Percentiles rank a stretch among this genome's conserved stretches.
These are phyloP conservation scores for Herpotrichia juniperi DNA, from an alignment of 2,329 filamentous ascomycete genomes.

Conservation along the genomic window DNA sequence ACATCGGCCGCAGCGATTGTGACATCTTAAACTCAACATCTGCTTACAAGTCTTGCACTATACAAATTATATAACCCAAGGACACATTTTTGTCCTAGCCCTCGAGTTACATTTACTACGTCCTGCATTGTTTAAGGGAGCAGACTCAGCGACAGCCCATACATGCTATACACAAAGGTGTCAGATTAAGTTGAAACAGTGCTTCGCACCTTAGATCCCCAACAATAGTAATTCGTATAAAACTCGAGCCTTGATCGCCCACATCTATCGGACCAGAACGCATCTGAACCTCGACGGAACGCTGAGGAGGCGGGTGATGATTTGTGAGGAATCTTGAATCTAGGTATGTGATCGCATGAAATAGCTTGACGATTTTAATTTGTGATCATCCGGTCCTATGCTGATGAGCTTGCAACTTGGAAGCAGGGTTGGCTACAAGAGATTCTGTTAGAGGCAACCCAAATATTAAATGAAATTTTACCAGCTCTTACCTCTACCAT, in stretches of 20 bases:
- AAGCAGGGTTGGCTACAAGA: too few species aligned
- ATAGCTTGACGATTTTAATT: not conserved
- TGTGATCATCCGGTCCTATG: too few species aligned
- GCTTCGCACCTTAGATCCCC: not conserved
- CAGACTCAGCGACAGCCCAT: not conserved
- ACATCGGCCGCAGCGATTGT: not conserved
- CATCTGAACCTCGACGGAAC: not conserved
- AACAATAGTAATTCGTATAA: not conserved
- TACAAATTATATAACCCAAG: slow-evolving; percentile 2
- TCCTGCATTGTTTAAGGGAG: slow-evolving; percentile 1
- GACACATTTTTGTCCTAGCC: not conserved
- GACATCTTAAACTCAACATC: not conserved
- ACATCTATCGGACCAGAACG: not conserved
- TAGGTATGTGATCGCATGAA: not conserved
- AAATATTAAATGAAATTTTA: too few species aligned
- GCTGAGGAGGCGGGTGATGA: not conserved
- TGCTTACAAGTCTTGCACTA: not conserved
- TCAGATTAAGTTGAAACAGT: not conserved
- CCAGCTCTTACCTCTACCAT: too few species aligned
- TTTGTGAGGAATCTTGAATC: not conserved
- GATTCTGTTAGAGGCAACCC: too few species aligned
- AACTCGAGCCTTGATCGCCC: not conserved
- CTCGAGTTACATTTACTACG: slow-evolving; percentile 1
- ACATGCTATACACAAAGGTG: not conserved
- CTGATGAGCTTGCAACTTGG: too few species aligned